Evolutionary conservation across 345 rosid genomes (phyloP).

Genomic region (Gynandropsis gynandra): DNA sequence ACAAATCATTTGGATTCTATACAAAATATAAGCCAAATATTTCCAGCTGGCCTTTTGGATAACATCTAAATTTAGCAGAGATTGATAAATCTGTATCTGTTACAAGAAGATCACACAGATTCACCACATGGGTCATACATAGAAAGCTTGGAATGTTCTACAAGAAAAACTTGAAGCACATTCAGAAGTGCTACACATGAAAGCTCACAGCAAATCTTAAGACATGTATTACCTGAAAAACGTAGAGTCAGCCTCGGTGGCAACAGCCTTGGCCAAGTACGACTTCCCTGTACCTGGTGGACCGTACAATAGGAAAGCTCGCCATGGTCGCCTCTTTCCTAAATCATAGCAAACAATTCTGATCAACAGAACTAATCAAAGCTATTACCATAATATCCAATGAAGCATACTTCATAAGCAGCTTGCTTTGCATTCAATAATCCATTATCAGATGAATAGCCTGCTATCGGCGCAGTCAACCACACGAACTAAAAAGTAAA

Average conservation of each 20-base stretch:
- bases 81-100: not conserved
- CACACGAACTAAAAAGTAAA: not conserved
- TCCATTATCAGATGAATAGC: not conserved
- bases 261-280: constrained; percentile 92
- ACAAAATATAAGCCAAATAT: not conserved
- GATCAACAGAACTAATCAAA: constrained; percentile 1
- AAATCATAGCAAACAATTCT: not conserved
- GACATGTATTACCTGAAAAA: constrained; percentile 63
- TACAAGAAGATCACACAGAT: constrained; percentile 3
- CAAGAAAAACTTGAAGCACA: too few relatives aligned
- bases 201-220: not conserved
- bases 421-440: too few relatives aligned
- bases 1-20: constrained; percentile 2
- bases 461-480: not conserved
- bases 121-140: not conserved
- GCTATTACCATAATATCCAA: not conserved
- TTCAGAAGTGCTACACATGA: too few relatives aligned
- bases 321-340: constrained; percentile 95
- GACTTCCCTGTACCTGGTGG: constrained; percentile 98
- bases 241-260: constrained; percentile 91
- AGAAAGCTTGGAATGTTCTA: not conserved
- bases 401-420: too few relatives aligned
- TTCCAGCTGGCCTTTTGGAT: not conserved
- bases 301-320: constrained; percentile 84
- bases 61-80: constrained; percentile 12